Conservation (phyloP, 192 early-diverging fungal species). For the Lobosporangium transversale region DNA sequence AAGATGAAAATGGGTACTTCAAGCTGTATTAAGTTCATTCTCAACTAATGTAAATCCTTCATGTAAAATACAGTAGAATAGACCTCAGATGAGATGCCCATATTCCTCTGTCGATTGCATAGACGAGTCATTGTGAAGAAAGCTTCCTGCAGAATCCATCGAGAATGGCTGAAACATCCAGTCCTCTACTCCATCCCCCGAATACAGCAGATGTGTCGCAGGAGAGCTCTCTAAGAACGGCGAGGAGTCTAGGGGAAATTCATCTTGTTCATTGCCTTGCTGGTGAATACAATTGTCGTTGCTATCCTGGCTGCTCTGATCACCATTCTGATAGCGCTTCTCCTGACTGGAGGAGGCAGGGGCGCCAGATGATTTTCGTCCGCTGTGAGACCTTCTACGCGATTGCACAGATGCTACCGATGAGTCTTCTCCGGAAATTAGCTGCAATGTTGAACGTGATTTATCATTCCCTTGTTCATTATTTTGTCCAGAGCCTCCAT, state of each 20-base stretch:
- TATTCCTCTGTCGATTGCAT: neutral
- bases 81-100: neutral
- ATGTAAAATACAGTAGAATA: too few relatives aligned
- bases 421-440: constrained; percentile 28
- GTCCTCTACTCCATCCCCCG: constrained; percentile 17
- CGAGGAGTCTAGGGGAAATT: neutral
- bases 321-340: neutral
- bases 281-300: neutral
- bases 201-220: constrained; percentile 15
- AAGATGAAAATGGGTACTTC: too few relatives aligned
- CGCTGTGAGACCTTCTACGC: constrained; percentile 6
- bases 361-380: neutral
- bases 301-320: neutral
- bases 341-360: neutral
- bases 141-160: constrained; percentile 12
- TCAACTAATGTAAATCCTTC: too few relatives aligned
- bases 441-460: neutral
- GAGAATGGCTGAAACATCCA: constrained; percentile 27
- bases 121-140: constrained; percentile 13
- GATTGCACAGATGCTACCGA: constrained; percentile 13
- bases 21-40: too few relatives aligned
- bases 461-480: constrained; percentile 2
- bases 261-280: neutral
- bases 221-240: constrained; percentile 21
- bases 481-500: neutral